Base-by-base conservation (phyloP, 352 stramenopile species). In the Aphanomyces cochlioides region DNA sequence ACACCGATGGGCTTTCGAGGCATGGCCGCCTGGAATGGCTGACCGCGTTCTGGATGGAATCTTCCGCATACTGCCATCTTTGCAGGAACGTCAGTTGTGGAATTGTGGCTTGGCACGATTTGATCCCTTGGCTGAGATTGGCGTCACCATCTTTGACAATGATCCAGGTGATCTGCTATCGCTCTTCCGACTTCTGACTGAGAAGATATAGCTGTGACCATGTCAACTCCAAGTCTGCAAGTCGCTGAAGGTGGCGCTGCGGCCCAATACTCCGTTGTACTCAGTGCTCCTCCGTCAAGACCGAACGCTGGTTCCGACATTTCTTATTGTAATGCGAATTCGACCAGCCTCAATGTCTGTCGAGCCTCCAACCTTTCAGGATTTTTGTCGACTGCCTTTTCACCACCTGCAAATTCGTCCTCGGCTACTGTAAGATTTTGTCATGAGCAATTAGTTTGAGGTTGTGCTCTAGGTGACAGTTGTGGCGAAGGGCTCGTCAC, bases 91-190 rank as follows among this genome's bases (percentile, higher is more conserved):
- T 0, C 82, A 89, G 72, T 64, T 87, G 0, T 93, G 83, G 83
- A 89, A 90, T 41, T 93, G 85, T 21, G 85, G 83, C 0, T 78
- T 82, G 67, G 75, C 73, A 0, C 74, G 58, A 3, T 89, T 90
- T 57, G 69, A 75, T 19, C 75, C 78, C 4, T 63, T 41, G 6
- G 83, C 61, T 57, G 79, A 56, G 15, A 75, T 91, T 37, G 74
- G 81, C 38, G 78, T 91, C 37, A 93, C 73, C 36, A 74, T 91
- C n/a, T 89, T 84, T 83, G 85, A 93, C 54, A 93, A 93, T 47
- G 85, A 93, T 21, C 76, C 83, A 6, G 83, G 83, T 70, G 17
- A 15, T 21, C 17, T n/a, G 8, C 7, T 10, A 10, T 48, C 13
- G 13, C 57, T 10, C 8, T 12, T 7, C 10, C n/a, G 15, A 54